phyloP scores from a whole-genome alignment of 2,329 filamentous ascomycete species.

The Fusarium sp. region DNA sequence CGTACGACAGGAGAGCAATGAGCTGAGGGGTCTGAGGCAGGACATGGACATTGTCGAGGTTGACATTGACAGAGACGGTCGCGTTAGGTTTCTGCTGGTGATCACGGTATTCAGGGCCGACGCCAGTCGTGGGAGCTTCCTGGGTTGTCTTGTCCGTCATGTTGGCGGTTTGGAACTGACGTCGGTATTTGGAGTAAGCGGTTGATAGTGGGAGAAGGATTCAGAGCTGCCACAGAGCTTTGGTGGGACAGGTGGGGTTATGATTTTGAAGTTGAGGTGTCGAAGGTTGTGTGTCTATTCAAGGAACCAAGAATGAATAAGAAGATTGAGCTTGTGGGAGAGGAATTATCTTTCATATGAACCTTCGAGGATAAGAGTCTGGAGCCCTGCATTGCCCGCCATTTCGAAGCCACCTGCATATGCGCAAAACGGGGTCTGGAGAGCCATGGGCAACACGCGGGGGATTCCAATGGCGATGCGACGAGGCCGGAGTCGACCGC shows the following conservation, averaged over 20 bases:
- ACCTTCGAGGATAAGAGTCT: slow-evolving; percentile 33
- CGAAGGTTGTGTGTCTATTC: background rate
- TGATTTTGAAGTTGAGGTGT: slow-evolving; percentile 1
- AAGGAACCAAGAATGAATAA: slow-evolving; percentile 8
- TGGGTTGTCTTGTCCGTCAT: slow-evolving; percentile 43
- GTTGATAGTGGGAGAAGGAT: slow-evolving; percentile 20
- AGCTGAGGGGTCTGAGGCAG: slow-evolving; percentile 94
- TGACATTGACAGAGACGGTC: slow-evolving; percentile 86
- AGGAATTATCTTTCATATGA: slow-evolving; percentile 29
- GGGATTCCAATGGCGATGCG: slow-evolving; percentile 17
- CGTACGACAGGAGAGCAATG: slow-evolving; percentile 97
- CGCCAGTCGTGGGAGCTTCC: slow-evolving; percentile 65
- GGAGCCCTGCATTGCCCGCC: slow-evolving; percentile 33
- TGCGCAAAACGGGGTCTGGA: slow-evolving; percentile 42
- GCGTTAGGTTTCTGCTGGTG: slow-evolving; percentile 84
- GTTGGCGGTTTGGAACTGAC: slow-evolving; percentile 26
- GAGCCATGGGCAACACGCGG: slow-evolving; percentile 12
- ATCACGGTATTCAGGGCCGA: slow-evolving; percentile 84
- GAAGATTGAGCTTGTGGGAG: slow-evolving; percentile 24
- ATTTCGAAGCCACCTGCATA: slow-evolving; percentile 38
- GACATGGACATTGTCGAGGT: slow-evolving; percentile 88
- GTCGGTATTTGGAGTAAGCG: slow-evolving; percentile 11
- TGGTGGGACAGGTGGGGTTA: slow-evolving; percentile 6
- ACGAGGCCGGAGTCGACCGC: slow-evolving; percentile 35
- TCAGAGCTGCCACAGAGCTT: slow-evolving; percentile 11